phyloP scores from a whole-genome alignment of 768 basidiomycete genomes.

The Piloderma croceum region DNA sequence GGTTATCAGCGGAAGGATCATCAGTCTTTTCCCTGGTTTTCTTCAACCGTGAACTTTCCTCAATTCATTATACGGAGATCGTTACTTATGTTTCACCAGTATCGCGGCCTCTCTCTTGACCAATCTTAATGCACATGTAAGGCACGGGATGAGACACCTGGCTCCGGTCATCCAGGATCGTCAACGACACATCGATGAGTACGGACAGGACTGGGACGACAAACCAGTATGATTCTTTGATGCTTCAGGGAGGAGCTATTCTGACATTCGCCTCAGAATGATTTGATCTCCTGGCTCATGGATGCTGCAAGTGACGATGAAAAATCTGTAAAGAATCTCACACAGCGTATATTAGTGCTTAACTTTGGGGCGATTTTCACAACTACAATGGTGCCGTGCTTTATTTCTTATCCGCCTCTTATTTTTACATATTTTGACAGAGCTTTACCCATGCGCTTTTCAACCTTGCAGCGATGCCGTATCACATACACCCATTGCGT shows the following conservation, averaged over 20 bases:
- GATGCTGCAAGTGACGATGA: slow-evolving; percentile 20
- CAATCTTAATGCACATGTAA: background rate
- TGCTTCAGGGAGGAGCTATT: background rate
- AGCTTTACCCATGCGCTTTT: slow-evolving; percentile 30
- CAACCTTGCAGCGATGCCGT: slow-evolving; percentile 30
- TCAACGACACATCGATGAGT: slow-evolving; percentile 14
- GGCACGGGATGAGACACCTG: slow-evolving; percentile 11
- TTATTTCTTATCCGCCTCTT: background rate
- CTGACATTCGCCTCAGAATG: slow-evolving; percentile 22
- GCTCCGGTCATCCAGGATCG: slow-evolving; percentile 28
- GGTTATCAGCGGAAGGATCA: background rate
- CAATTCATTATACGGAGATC: background rate
- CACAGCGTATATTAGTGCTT: slow-evolving; percentile 20
- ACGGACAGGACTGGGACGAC: slow-evolving; percentile 22
- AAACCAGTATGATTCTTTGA: slow-evolving; percentile 26
- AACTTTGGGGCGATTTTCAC: slow-evolving; percentile 24
- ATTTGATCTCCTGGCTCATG: slow-evolving; percentile 29
- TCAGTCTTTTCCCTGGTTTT: background rate
- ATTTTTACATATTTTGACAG: slow-evolving; percentile 14
- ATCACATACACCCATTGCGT: slow-evolving; percentile 30
- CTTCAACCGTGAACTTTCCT: background rate
- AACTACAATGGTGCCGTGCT: slow-evolving; percentile 11
- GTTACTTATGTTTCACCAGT: background rate
- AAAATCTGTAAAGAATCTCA: slow-evolving; percentile 13
- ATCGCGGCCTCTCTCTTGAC: background rate